Evolutionary conservation across 176 grass and related monocot species (phyloP).

Genomic region (Zizania latifolia): DNA sequence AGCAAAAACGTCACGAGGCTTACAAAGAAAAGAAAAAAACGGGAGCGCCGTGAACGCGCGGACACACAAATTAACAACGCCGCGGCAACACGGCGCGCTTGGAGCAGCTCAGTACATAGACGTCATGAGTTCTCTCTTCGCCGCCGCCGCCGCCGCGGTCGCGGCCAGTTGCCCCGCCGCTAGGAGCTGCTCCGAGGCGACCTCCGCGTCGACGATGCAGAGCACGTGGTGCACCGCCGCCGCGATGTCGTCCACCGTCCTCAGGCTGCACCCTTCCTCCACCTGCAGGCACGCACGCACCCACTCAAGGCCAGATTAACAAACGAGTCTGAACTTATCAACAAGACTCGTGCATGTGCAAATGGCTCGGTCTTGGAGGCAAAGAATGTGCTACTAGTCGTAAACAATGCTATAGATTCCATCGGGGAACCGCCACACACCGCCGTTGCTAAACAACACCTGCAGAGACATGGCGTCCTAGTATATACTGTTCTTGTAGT

Average conservation of each 20-base stretch:
- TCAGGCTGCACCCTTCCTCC: constrained; percentile 73
- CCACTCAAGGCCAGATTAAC: background rate
- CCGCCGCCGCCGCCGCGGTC: no score
- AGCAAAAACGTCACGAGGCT: background rate
- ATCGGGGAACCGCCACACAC: background rate
- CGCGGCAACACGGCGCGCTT: background rate
- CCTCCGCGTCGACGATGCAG: constrained; percentile 56
- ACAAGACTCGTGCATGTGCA: background rate
- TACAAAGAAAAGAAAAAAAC: background rate
- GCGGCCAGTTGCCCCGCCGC: background rate
- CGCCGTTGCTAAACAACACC: background rate
- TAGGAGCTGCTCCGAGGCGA: constrained; percentile 15
- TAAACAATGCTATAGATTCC: background rate
- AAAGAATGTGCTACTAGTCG: constrained; percentile 11
- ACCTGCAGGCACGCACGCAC: constrained; percentile 38
- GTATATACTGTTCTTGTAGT: background rate
- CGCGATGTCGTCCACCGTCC: constrained; percentile 73
- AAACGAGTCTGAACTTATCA: no score
- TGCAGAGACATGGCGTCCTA: no score
- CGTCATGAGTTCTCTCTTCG: no score
- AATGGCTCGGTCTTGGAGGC: constrained; percentile 1
- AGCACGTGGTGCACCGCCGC: constrained; percentile 74
- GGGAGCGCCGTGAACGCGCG: no score
- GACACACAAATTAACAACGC: no score
- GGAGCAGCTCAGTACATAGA: background rate